A percentile compares a stretch with the other conserved stretches of the same genome.
phyloP scores from a whole-genome alignment of 225 moss, liverwort and hornwort species.

The Asterella californica region DNA sequence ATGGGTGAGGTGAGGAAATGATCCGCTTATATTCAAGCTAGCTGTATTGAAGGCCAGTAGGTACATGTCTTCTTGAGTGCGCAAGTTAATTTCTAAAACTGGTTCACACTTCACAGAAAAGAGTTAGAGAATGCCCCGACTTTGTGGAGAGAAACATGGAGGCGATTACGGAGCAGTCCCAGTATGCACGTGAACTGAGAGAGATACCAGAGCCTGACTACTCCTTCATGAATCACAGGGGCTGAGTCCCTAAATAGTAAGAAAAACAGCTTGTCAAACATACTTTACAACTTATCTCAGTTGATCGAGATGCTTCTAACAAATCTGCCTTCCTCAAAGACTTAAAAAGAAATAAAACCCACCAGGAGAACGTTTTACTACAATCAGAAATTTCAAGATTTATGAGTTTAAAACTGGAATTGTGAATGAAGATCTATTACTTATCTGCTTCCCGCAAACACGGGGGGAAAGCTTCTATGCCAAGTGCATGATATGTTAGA shows the following conservation, averaged over 20 bases:
- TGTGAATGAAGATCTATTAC: no score
- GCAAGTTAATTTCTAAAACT: not conserved
- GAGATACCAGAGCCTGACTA: not conserved
- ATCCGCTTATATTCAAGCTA: no score
- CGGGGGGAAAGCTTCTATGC: no score
- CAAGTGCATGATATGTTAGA: no score
- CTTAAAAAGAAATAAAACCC: no score
- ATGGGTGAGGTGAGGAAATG: no score
- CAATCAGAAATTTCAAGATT: no score
- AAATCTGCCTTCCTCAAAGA: not conserved
- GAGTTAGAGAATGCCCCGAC: constrained; percentile 3
- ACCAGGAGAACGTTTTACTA: no score
- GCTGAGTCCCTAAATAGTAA: constrained; percentile 44
- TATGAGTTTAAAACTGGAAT: no score
- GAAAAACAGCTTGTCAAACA: not conserved
- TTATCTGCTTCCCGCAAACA: no score
- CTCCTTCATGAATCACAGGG: constrained; percentile 24
- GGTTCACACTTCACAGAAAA: constrained; percentile 21
- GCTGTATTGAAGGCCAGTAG: no score
- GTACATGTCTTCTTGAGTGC: no score
- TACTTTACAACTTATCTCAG: not conserved
- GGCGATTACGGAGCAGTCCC: constrained; percentile 32
- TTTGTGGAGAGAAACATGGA: constrained; percentile 41
- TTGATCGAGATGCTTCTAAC: not conserved
- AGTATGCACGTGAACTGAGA: constrained; percentile 25